Evolutionary conservation across 148 eudicot species (phyloP).

Genomic region (Silene latifolia): DNA sequence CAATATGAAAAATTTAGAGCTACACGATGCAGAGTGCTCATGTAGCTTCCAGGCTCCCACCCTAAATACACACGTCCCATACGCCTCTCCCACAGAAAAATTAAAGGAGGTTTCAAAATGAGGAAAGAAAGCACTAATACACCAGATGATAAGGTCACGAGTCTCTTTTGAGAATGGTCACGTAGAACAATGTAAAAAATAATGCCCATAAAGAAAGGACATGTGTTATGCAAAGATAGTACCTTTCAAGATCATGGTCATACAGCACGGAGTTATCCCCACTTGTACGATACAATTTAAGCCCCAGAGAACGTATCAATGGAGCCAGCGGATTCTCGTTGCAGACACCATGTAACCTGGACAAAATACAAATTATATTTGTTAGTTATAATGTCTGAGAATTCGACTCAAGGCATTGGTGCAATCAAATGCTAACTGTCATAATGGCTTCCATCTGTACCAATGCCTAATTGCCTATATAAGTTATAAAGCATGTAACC

Average conservation of each 20-base stretch:
- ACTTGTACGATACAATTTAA: constrained; percentile 85
- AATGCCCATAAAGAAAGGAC: background rate
- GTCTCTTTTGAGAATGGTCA: background rate
- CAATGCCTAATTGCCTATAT: background rate
- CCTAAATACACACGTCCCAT: background rate
- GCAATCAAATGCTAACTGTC: background rate
- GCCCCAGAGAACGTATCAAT: constrained; percentile 80
- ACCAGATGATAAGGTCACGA: background rate
- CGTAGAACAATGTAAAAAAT: background rate
- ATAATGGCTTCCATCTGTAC: background rate
- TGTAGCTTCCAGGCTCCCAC: background rate
- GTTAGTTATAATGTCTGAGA: background rate
- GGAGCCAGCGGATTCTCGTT: constrained; percentile 98
- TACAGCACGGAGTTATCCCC: constrained; percentile 95
- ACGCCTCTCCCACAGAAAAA: background rate
- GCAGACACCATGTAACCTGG: constrained; percentile 98
- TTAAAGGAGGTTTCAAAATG: background rate
- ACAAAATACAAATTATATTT: constrained; percentile 8
- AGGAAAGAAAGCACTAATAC: background rate
- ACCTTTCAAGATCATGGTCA: constrained; percentile 99
- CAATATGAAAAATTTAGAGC: background rate
- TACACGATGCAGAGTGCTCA: constrained; percentile 2
- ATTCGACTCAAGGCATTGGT: background rate
- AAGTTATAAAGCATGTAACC: background rate
- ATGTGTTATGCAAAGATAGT: constrained; percentile 5